Evolutionary conservation across 441 rosid genomes (phyloP).

Genomic region (Rhodomyrtus psidioides): DNA sequence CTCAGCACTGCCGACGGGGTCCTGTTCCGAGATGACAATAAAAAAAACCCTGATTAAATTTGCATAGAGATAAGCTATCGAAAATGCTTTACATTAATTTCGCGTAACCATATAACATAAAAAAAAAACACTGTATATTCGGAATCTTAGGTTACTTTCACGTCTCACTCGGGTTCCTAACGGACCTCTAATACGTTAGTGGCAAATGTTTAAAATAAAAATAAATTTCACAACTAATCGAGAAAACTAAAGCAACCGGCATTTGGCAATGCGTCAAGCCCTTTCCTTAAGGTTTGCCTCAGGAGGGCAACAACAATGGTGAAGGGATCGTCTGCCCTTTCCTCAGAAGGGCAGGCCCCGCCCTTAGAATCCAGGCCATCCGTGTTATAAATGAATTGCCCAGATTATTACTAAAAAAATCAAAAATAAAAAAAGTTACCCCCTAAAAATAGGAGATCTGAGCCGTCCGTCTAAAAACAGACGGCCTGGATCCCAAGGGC

Average conservation of each 20-base stretch:
- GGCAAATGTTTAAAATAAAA: neutral
- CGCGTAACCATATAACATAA: neutral
- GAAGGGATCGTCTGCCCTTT: too few relatives aligned
- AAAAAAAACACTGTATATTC: neutral
- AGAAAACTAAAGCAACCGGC: neutral
- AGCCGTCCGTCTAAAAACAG: too few relatives aligned
- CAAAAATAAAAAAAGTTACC: too few relatives aligned
- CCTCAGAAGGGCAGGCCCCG: too few relatives aligned
- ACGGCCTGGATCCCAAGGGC: too few relatives aligned
- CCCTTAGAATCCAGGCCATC: too few relatives aligned
- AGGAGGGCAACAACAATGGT: neutral
- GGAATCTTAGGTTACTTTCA: neutral
- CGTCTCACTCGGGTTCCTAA: neutral
- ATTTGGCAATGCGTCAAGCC: neutral
- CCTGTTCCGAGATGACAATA: neutral
- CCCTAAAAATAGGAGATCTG: too few relatives aligned
- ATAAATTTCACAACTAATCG: rapidly evolving
- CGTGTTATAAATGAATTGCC: too few relatives aligned
- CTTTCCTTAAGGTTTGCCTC: neutral
- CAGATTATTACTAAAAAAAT: too few relatives aligned
- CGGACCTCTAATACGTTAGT: neutral
- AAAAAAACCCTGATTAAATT: neutral
- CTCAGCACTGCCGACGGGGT: neutral
- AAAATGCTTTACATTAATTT: neutral
- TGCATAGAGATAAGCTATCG: neutral